These are phyloP conservation scores for Madurella mycetomatis DNA, from an alignment of 2,329 filamentous ascomycete species.

Conservation along the genomic window DNA sequence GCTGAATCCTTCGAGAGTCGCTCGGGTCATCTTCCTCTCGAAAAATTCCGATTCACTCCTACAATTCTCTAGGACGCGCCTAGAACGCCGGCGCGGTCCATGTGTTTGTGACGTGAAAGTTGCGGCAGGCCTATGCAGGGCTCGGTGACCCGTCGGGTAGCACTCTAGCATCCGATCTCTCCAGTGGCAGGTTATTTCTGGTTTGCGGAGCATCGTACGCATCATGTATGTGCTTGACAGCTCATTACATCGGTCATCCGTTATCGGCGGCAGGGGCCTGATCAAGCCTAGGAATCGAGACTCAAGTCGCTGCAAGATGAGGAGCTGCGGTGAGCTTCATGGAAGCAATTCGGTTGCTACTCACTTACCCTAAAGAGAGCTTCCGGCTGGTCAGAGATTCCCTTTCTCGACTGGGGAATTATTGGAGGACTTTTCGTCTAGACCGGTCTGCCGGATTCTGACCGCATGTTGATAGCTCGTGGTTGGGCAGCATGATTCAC, in stretches of 20 bases:
- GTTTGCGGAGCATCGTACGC: neutral
- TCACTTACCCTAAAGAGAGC: neutral
- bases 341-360: neutral
- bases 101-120: no score
- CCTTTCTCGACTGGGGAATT: no score
- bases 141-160: no score
- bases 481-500: neutral
- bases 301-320: neutral
- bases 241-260: conserved; percentile 7
- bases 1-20: no score
- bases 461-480: neutral
- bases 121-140: no score
- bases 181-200: no score
- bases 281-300: neutral
- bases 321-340: neutral
- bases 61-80: no score
- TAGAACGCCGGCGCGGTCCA: no score
- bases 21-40: no score
- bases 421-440: neutral
- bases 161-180: no score
- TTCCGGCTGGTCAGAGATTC: neutral
- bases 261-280: conserved; percentile 10
- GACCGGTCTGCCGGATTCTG: conserved; percentile 6
- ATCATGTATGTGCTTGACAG: neutral
- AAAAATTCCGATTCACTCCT: no score